Evolutionary conservation across 345 rosid genomes (phyloP).

Genomic region (Excoecaria cochinchinensis): DNA sequence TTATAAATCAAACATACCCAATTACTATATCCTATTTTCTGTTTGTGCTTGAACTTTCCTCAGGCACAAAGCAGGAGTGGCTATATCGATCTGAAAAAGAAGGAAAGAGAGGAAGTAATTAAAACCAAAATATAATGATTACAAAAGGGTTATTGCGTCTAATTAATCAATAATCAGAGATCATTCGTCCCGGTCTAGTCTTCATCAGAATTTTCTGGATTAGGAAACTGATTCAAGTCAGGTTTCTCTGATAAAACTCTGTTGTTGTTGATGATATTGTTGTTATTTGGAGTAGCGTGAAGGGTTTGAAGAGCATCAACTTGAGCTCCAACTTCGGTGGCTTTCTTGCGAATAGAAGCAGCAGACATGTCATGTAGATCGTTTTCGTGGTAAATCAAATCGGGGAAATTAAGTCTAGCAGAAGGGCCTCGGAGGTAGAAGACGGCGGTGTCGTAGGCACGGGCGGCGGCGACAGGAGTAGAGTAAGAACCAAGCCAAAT

Average conservation of each 20-base stretch:
- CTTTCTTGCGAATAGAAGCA: constrained; percentile 41
- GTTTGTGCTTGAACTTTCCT: not conserved
- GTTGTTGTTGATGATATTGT: not conserved
- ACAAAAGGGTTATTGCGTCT: too few species aligned
- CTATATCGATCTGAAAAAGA: not conserved
- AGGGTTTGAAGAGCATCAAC: constrained; percentile 37
- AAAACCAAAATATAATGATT: too few species aligned
- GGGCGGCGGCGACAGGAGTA: constrained; percentile 47
- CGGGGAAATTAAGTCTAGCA: constrained; percentile 52
- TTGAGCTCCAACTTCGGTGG: constrained; percentile 47
- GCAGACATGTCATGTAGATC: constrained; percentile 30
- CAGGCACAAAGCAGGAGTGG: not conserved
- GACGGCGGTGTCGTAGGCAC: constrained; percentile 52
- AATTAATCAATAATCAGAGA: not conserved
- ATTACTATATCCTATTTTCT: not conserved
- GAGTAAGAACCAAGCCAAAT: constrained; percentile 55
- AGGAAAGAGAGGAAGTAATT: not conserved
- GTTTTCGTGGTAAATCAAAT: constrained; percentile 27
- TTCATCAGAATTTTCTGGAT: constrained; percentile 31
- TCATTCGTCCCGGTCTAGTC: not conserved
- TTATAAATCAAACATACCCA: too few species aligned
- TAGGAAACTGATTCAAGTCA: constrained; percentile 44
- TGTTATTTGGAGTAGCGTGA: constrained; percentile 14
- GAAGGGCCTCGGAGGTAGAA: constrained; percentile 52
- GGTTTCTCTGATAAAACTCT: constrained; percentile 25